Conservation (phyloP, 176 grass and related monocot genomes). For the Bonia amplexicaulis region DNA sequence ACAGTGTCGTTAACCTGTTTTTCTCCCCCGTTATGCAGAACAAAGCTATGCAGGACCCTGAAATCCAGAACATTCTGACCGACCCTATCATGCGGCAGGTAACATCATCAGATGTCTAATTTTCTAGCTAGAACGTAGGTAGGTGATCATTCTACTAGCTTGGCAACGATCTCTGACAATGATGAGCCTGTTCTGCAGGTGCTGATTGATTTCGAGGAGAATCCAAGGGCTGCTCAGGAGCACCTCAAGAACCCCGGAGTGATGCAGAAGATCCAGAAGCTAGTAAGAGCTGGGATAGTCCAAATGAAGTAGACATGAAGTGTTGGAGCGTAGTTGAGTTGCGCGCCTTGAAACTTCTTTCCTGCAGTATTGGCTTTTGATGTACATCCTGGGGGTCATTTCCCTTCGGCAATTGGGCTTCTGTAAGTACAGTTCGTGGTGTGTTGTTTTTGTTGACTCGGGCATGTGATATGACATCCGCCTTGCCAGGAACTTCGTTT, state of each 20-base stretch:
- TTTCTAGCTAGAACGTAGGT: not conserved
- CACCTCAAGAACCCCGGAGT: conserved; percentile 89
- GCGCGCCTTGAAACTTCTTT: not conserved
- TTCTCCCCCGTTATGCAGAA: conserved; percentile 33
- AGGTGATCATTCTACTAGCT: not conserved
- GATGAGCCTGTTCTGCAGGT: conserved; percentile 37
- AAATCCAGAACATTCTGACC: conserved; percentile 86
- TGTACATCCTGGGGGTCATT: not conserved
- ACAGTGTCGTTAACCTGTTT: conserved; percentile 22
- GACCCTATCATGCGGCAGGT: conserved; percentile 99
- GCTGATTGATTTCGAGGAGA: conserved; percentile 91
- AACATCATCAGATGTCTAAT: not conserved
- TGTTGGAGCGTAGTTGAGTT: not conserved
- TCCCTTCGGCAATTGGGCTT: not conserved
- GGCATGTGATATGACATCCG: not conserved
- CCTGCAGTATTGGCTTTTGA: not conserved
- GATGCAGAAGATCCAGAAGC: conserved; percentile 92
- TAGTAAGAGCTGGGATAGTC: conserved; percentile 86
- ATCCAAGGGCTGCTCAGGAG: conserved; percentile 67
- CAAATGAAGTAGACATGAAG: conserved; percentile 42
- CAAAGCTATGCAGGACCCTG: conserved; percentile 94
- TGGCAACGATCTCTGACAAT: not conserved
- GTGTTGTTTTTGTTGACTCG: too few species aligned
- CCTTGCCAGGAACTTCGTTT: too few species aligned
- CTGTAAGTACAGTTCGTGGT: not conserved